These are phyloP conservation scores for Botrytis aclada DNA, from an alignment of 2,329 filamentous ascomycete genomes.

Conservation along the genomic window DNA sequence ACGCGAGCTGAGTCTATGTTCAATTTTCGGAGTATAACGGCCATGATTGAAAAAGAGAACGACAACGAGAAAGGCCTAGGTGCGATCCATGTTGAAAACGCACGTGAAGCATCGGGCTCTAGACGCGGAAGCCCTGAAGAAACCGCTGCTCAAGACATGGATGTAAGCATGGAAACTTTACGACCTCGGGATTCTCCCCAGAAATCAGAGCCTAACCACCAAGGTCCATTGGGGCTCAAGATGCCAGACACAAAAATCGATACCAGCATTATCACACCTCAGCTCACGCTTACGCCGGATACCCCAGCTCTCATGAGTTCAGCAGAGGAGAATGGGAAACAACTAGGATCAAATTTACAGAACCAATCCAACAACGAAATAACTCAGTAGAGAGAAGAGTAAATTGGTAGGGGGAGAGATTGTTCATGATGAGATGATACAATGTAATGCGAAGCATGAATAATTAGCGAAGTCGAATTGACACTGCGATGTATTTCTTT, in stretches of 20 bases:
- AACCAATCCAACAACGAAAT: neutral
- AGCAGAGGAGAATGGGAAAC: conserved; percentile 31
- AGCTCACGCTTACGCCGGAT: conserved; percentile 34
- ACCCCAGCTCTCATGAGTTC: conserved; percentile 27
- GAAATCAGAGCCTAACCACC: neutral
- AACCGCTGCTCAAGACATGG: conserved; percentile 21
- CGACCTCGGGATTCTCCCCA: conserved; percentile 22
- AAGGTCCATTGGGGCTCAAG: neutral
- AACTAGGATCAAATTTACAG: conserved; percentile 27
- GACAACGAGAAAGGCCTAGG: conserved; percentile 33
- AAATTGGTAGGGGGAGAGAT: neutral
- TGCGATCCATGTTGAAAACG: conserved; percentile 33
- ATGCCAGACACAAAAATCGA: conserved; percentile 21
- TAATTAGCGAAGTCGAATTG: neutral
- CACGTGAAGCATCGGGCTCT: conserved; percentile 25
- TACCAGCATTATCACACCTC: conserved; percentile 28
- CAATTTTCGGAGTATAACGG: conserved; percentile 84
- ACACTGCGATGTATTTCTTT: neutral
- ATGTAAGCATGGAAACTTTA: conserved; percentile 34
- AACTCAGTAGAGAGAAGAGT: neutral
- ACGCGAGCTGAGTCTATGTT: conserved; percentile 73
- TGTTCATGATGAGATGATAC: neutral
- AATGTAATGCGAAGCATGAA: neutral
- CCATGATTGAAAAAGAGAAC: conserved; percentile 71
- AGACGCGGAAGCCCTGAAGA: conserved; percentile 18